These are phyloP conservation scores for Aspergillus pseudotamarii DNA, from an alignment of 2,329 filamentous ascomycete genomes.

Conservation along the genomic window DNA sequence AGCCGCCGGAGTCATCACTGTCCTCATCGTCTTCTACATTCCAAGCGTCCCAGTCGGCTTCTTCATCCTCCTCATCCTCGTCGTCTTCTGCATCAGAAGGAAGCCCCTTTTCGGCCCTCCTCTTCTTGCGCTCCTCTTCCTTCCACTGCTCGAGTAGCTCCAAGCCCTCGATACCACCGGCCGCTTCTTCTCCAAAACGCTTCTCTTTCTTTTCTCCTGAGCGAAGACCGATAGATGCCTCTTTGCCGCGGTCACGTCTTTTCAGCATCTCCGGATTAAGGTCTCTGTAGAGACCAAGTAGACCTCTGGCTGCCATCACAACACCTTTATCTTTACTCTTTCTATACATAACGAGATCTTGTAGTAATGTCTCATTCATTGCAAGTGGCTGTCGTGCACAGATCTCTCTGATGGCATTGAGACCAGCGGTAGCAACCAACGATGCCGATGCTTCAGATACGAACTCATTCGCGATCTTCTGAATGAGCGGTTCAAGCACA, in stretches of 20 bases:
- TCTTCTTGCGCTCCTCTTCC: conserved; percentile 79
- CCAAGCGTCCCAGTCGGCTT: conserved; percentile 62
- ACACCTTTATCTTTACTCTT: conserved; percentile 98
- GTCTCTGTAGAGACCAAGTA: conserved; percentile 88
- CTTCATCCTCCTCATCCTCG: conserved; percentile 63
- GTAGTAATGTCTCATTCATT: conserved; percentile 92
- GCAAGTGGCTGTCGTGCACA: conserved; percentile 91
- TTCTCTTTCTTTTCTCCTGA: conserved; percentile 74
- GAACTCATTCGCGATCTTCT: conserved; percentile 98
- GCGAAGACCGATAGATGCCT: conserved; percentile 80
- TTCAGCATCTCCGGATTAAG: conserved; percentile 85
- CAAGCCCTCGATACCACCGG: conserved; percentile 84
- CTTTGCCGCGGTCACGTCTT: conserved; percentile 88
- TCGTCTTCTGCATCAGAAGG: conserved; percentile 62
- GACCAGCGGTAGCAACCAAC: conserved; percentile 86
- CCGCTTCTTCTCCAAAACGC: conserved; percentile 79
- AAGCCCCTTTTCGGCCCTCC: conserved; percentile 68
- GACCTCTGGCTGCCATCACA: conserved; percentile 96
- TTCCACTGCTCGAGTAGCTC: conserved; percentile 93
- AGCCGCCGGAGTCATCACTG: conserved; percentile 77
- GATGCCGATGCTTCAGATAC: conserved; percentile 90
- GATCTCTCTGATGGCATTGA: conserved; percentile 94
- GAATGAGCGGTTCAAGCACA: conserved; percentile 82
- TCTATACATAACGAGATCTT: conserved; percentile 92
- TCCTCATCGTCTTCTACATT: conserved; percentile 62